Evolutionary conservation across 148 eudicot species (phyloP), one percentile per base, ranked within the genome.

Genomic region (Arctostaphylos glauca): DNA sequence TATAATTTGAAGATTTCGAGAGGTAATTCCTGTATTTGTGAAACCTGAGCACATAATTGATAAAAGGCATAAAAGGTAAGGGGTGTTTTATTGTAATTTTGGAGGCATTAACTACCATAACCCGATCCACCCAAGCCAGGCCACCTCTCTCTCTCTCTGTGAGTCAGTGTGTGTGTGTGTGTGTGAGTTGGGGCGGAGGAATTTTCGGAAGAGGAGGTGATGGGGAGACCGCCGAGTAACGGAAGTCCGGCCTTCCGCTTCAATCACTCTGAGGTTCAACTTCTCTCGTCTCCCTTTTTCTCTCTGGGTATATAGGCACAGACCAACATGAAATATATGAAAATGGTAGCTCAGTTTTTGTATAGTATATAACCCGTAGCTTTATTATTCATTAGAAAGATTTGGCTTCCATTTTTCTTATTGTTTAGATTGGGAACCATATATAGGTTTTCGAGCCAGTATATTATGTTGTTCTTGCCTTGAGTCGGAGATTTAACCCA

Each of bases 241-340:
- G 98, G 98, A 41, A 92, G 87, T 81, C 98, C 98, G 54, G 88
- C 98, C 50, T 94, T 94, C 84, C 93, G 98, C 49, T 94, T 94
- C 80, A 88, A 85, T 82, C 85, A 81, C 4, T 31, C 74, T 12
- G 98, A 94, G 98, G 98, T 94, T 21, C 71, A 31, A 9, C 25
- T 66, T 38, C 3, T 18, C 44, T 64, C 38, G 23, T 64, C 44
- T 66, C 71, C 44, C 31, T 13, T 66, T 25, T 66, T 66, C 6
- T 66, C 71, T 31, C 38, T 31, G 38, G 0, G 38, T 31, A 31
- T 31, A 31, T 31, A 31, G 38, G 38, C 38, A 31, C 38, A 31
- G 38, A 1, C 44, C 5, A 25, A 12, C 4, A 66, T 4, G 21
- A 46, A 44, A 9, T n/a, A 73, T 73, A 46, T 73, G 15, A 19